These are phyloP conservation scores for Quercus suber DNA, from an alignment of 306 rosid genomes.

Conservation along the genomic window DNA sequence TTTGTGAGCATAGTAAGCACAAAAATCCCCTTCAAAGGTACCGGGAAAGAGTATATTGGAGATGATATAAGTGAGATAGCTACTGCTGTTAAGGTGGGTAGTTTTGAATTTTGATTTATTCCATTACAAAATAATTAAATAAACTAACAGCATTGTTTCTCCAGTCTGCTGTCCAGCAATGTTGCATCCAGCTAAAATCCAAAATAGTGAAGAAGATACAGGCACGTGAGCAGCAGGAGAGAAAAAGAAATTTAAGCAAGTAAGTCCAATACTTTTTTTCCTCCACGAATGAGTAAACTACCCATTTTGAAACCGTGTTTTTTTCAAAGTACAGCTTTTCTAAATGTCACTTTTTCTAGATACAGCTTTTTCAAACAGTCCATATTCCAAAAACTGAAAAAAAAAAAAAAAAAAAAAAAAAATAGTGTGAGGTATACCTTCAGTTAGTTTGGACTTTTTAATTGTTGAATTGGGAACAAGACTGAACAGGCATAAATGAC, in stretches of 20 bases:
- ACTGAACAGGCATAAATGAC: neutral
- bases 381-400: no score
- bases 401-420: no score
- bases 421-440: no score
- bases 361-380: no score
- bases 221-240: conserved; percentile 98
- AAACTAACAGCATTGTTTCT: conserved; percentile 31
- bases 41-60: conserved; percentile 98
- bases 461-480: no score
- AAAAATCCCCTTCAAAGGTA: conserved; percentile 95
- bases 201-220: conserved; percentile 90
- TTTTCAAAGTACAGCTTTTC: no score
- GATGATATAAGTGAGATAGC: conserved; percentile 95
- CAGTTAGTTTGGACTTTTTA: no score
- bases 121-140: neutral
- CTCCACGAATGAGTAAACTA: conserved; percentile 11
- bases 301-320: no score
- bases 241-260: conserved; percentile 90
- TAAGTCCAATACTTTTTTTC: conserved; percentile 21
- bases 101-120: conserved; percentile 19
- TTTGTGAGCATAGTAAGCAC: conserved; percentile 95
- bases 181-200: conserved; percentile 88
- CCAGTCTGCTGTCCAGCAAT: conserved; percentile 93
- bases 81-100: conserved; percentile 82
- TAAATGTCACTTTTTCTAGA: no score